These are phyloP conservation scores for Ogataea sp. DNA, from an alignment of 805 yeast genomes.

Conservation along the genomic window DNA sequence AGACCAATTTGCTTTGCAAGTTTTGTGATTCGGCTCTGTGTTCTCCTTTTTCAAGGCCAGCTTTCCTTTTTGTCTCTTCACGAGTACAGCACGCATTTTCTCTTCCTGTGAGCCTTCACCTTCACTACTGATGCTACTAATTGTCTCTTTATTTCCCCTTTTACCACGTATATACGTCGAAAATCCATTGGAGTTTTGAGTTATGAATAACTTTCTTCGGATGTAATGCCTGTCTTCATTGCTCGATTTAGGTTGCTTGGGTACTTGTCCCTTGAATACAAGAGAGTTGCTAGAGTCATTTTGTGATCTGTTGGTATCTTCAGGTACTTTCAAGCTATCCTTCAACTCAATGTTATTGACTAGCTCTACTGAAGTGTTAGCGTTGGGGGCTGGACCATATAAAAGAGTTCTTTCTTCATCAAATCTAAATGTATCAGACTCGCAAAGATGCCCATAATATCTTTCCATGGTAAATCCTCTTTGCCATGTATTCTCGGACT, in stretches of 20 bases:
- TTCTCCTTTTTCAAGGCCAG: neutral
- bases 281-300: neutral
- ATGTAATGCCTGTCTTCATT: neutral
- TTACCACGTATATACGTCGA: no score
- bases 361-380: neutral
- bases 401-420: slow-evolving; percentile 2
- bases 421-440: slow-evolving; percentile 1
- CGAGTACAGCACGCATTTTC: neutral
- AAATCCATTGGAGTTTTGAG: neutral
- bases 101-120: neutral
- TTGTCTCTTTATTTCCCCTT: neutral
- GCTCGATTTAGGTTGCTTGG: neutral
- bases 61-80: neutral
- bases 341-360: neutral
- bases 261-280: neutral
- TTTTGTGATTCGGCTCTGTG: no score
- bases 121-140: neutral
- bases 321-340: no score
- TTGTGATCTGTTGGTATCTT: neutral
- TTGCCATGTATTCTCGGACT: slow-evolving; percentile 6
- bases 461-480: slow-evolving; percentile 9
- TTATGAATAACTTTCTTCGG: neutral
- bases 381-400: neutral
- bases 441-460: slow-evolving; percentile 4
- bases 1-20: no score